phyloP scores from a whole-genome alignment of 2,329 filamentous ascomycete species.

The Fusarium transvaalense region DNA sequence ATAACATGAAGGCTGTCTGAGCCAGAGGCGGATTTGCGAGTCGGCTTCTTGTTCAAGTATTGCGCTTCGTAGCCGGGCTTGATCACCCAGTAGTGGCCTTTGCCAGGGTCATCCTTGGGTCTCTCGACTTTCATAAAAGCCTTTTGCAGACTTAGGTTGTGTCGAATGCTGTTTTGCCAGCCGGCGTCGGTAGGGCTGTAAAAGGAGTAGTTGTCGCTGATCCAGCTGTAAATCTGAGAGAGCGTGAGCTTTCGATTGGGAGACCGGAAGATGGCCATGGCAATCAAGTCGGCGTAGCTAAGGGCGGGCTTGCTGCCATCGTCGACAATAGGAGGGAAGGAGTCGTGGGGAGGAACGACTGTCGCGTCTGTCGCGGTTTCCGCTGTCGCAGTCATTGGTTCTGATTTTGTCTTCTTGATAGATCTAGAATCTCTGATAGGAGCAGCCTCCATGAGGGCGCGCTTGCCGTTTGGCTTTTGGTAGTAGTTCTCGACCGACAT shows the following conservation, averaged over 20 bases:
- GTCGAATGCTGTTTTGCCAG: slow-evolving; percentile 99
- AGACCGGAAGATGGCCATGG: slow-evolving; percentile 94
- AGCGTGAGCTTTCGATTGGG: slow-evolving; percentile 86
- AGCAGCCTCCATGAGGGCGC: slow-evolving; percentile 78
- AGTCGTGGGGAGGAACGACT: slow-evolving; percentile 74
- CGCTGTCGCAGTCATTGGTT: slow-evolving; percentile 52
- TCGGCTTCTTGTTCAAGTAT: slow-evolving; percentile 88
- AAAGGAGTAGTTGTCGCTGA: slow-evolving; percentile 92
- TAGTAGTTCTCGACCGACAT: slow-evolving; percentile 66
- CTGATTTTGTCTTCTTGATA: slow-evolving; percentile 75
- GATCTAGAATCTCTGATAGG: slow-evolving; percentile 76
- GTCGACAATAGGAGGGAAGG: slow-evolving; percentile 86
- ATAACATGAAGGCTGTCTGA: slow-evolving; percentile 71
- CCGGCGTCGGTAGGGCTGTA: slow-evolving; percentile 87
- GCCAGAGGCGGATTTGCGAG: slow-evolving; percentile 67
- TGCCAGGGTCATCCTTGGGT: slow-evolving; percentile 96
- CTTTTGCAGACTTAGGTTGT: slow-evolving; percentile 97
- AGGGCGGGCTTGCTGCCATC: slow-evolving; percentile 90
- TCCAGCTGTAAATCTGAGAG: slow-evolving; percentile 99
- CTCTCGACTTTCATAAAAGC: slow-evolving; percentile 95
- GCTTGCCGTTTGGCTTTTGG: slow-evolving; percentile 67
- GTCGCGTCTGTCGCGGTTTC: slow-evolving; percentile 15
- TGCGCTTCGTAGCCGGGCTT: slow-evolving; percentile 88
- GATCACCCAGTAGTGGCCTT: slow-evolving; percentile 98
- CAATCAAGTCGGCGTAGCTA: slow-evolving; percentile 95